Percentiles rank a stretch among this genome's conserved stretches.
Evolutionary conservation across 2,329 filamentous ascomycete genomes (phyloP).

Genomic region (Penicillium verrucosum): DNA sequence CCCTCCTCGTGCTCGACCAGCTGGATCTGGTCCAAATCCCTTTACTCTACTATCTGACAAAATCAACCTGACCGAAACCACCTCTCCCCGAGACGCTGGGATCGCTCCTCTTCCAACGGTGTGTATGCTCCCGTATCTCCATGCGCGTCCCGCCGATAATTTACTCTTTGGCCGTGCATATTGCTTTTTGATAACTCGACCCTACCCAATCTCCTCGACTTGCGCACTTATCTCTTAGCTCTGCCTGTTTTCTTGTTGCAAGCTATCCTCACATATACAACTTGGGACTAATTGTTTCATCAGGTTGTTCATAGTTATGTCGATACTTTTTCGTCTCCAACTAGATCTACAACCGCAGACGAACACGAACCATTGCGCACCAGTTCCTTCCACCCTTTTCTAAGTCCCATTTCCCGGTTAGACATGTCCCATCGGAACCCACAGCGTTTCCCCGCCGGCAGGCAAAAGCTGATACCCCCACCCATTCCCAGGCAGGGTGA

Average conservation of each 20-base stretch:
- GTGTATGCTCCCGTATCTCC: slow-evolving; percentile 3
- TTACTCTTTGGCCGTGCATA: not conserved
- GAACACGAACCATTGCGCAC: slow-evolving; percentile 16
- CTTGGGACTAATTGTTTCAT: slow-evolving; percentile 4
- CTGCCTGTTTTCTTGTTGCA: not conserved
- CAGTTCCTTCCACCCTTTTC: slow-evolving; percentile 4
- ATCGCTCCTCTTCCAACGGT: slow-evolving; percentile 8
- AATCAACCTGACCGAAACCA: not conserved
- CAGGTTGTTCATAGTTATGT: slow-evolving; percentile 22
- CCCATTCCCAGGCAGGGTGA: slow-evolving; percentile 9
- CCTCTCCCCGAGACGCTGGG: not conserved
- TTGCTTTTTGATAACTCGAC: not conserved
- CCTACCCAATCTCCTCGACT: not conserved
- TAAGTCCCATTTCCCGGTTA: slow-evolving; percentile 17
- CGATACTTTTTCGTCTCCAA: slow-evolving; percentile 8
- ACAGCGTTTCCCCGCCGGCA: slow-evolving; percentile 1
- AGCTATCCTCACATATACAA: not conserved
- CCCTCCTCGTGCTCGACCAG: slow-evolving; percentile 5
- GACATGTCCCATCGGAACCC: slow-evolving; percentile 5
- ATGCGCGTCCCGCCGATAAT: not conserved
- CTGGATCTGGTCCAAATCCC: not conserved
- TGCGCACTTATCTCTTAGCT: not conserved
- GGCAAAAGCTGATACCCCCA: slow-evolving; percentile 11
- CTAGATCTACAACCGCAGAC: slow-evolving; percentile 12
- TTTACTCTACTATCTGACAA: not conserved